Conservation (phyloP, 2,329 filamentous ascomycete genomes). For the Pseudodiploospora longispora region DNA sequence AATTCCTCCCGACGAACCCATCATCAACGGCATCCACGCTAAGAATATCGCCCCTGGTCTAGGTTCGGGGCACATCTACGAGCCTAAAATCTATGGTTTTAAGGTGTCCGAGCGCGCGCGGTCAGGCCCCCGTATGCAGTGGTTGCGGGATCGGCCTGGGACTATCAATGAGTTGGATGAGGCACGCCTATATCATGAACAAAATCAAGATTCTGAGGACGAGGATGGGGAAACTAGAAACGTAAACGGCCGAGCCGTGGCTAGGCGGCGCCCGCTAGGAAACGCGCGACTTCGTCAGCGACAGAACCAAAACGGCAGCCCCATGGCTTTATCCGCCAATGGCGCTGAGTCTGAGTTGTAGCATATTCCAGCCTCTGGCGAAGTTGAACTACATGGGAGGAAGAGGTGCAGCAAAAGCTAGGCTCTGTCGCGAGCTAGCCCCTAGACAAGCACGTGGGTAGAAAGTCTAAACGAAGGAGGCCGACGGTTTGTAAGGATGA, state of each 20-base stretch:
- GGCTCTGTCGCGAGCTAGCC: neutral
- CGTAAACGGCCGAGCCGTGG: slow-evolving; percentile 31
- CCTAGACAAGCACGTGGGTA: neutral
- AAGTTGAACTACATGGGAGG: neutral
- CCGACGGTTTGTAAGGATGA: neutral
- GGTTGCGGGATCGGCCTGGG: slow-evolving; percentile 77
- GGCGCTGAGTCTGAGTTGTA: slow-evolving; percentile 50
- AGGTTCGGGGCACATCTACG: slow-evolving; percentile 76
- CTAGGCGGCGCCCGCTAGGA: slow-evolving; percentile 36
- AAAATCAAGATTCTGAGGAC: slow-evolving; percentile 51
- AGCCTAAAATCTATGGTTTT: slow-evolving; percentile 95
- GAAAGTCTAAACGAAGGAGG: neutral
- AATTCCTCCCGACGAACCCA: slow-evolving; percentile 34
- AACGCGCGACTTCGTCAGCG: slow-evolving; percentile 33
- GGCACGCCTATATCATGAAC: slow-evolving; percentile 44
- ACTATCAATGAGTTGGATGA: slow-evolving; percentile 83
- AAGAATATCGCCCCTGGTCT: slow-evolving; percentile 85
- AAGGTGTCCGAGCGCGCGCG: slow-evolving; percentile 83
- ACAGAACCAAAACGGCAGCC: slow-evolving; percentile 45
- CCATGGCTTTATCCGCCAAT: slow-evolving; percentile 48
- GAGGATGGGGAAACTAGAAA: slow-evolving; percentile 46
- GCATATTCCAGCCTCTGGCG: slow-evolving; percentile 10
- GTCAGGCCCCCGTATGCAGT: slow-evolving; percentile 92
- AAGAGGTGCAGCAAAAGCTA: slow-evolving; percentile 1
- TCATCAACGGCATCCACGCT: slow-evolving; percentile 79